Evolutionary conservation across 192 early-diverging fungal genomes (phyloP).

Genomic region (Powellomyces hirtus): DNA sequence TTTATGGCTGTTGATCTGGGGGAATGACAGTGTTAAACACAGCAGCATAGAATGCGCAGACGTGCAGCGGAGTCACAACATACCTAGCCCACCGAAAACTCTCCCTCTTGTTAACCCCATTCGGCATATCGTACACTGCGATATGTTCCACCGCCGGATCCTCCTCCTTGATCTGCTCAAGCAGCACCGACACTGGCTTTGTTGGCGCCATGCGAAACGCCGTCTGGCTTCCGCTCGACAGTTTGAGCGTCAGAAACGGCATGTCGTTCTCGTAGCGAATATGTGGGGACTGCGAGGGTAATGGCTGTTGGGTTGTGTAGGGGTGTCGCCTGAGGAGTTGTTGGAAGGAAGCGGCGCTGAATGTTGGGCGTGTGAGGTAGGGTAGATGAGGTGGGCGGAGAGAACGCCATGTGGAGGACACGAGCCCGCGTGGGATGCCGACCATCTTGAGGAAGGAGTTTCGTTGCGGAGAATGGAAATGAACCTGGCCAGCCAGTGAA

Average conservation of each 20-base stretch:
- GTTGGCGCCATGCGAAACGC: slow-evolving; percentile 23
- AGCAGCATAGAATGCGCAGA: no score
- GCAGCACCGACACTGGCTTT: slow-evolving; percentile 27
- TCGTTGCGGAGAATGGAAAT: no score
- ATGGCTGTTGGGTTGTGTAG: no score
- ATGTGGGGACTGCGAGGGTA: not conserved
- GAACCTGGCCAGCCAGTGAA: no score
- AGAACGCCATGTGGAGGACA: no score
- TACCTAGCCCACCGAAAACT: slow-evolving; percentile 27
- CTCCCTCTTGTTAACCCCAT: not conserved
- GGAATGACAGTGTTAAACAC: not conserved
- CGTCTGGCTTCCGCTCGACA: slow-evolving; percentile 6
- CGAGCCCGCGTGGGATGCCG: no score
- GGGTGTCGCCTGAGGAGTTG: no score
- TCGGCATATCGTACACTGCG: slow-evolving; percentile 23
- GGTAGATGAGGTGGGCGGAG: no score
- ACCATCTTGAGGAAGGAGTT: no score
- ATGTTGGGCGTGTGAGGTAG: no score
- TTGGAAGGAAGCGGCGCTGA: no score
- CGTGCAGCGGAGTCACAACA: not conserved
- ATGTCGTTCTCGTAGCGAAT: slow-evolving; percentile 15
- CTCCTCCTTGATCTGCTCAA: slow-evolving; percentile 30
- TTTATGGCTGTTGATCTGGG: slow-evolving; percentile 14
- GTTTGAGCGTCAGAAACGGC: slow-evolving; percentile 25
- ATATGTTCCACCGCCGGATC: slow-evolving; percentile 7